Percentiles rank a stretch among this genome's conserved stretches.
phyloP scores from a whole-genome alignment of 108 stramenopile species.

The Chaetoceros muelleri region DNA sequence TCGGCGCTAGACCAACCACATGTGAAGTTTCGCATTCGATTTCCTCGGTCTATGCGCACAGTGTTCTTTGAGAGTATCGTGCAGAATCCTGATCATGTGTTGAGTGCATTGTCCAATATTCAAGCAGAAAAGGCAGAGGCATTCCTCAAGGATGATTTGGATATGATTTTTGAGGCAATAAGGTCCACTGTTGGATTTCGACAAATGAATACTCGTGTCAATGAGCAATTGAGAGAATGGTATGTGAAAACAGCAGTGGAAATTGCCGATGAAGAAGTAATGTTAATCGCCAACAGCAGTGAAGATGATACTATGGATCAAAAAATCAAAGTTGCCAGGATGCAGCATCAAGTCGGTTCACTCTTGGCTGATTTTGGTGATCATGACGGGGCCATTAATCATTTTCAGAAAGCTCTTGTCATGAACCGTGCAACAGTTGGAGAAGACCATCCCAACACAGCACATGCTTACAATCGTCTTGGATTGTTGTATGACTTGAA shows the following conservation, averaged over 20 bases:
- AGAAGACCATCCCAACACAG: too few species aligned
- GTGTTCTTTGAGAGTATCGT: background rate
- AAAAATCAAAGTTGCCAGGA: too few species aligned
- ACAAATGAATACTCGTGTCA: background rate
- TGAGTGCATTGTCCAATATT: background rate
- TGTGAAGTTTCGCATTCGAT: background rate
- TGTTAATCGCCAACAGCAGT: background rate
- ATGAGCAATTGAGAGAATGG: background rate
- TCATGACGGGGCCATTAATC: too few species aligned
- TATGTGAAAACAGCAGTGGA: background rate
- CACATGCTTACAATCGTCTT: too few species aligned
- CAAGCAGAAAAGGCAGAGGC: background rate
- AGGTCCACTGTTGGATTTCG: background rate
- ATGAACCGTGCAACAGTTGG: too few species aligned
- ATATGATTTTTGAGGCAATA: background rate
- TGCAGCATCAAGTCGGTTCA: too few species aligned
- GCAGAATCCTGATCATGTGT: background rate
- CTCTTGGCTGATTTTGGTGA: too few species aligned
- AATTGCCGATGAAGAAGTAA: background rate
- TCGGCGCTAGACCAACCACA: background rate
- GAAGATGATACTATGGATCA: background rate
- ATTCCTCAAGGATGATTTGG: background rate
- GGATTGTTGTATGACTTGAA: background rate
- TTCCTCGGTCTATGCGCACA: background rate
- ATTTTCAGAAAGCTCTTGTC: too few species aligned